Conservation (phyloP, 1,284 basidiomycete species). For the Irpex sp. region DNA sequence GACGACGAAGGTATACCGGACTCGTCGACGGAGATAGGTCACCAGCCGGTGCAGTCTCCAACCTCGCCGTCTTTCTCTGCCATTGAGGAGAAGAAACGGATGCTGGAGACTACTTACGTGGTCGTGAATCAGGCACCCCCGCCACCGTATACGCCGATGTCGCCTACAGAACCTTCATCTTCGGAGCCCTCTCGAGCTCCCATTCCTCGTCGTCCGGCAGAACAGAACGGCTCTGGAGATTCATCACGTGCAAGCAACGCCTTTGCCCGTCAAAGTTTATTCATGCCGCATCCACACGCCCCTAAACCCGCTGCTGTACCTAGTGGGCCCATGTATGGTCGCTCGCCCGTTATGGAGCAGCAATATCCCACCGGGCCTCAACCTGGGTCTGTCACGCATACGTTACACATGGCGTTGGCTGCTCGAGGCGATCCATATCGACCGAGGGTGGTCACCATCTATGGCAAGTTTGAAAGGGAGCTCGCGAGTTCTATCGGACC, state of each 20-base stretch:
- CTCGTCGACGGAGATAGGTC: background rate
- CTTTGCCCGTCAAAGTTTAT: slow-evolving; percentile 37
- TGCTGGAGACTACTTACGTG: slow-evolving; percentile 16
- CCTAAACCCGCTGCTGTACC: slow-evolving; percentile 44
- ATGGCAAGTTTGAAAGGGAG: slow-evolving; percentile 56
- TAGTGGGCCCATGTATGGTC: slow-evolving; percentile 60
- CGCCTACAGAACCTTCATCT: slow-evolving; percentile 14
- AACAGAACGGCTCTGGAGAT: background rate
- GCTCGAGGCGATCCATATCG: slow-evolving; percentile 21
- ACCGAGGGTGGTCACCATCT: slow-evolving; percentile 49
- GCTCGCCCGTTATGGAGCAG: slow-evolving; percentile 19
- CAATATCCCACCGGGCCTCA: slow-evolving; percentile 15
- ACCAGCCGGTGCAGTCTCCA: background rate
- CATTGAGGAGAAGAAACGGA: slow-evolving; percentile 18
- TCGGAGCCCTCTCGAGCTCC: slow-evolving; percentile 11
- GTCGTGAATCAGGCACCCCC: slow-evolving; percentile 24
- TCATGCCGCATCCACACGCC: slow-evolving; percentile 71
- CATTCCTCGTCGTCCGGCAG: slow-evolving; percentile 5
- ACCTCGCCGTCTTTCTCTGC: slow-evolving; percentile 3
- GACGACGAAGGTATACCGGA: slow-evolving; percentile 29
- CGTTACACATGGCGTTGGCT: slow-evolving; percentile 26
- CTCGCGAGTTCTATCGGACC: slow-evolving; percentile 50
- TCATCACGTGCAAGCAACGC: slow-evolving; percentile 13
- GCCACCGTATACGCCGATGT: slow-evolving; percentile 23
- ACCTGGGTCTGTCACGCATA: slow-evolving; percentile 28